A percentile compares a stretch with the other conserved stretches of the same genome.
Conservation (phyloP, 164 flowering plant genomes). For the Aristolochia fimbriata region DNA sequence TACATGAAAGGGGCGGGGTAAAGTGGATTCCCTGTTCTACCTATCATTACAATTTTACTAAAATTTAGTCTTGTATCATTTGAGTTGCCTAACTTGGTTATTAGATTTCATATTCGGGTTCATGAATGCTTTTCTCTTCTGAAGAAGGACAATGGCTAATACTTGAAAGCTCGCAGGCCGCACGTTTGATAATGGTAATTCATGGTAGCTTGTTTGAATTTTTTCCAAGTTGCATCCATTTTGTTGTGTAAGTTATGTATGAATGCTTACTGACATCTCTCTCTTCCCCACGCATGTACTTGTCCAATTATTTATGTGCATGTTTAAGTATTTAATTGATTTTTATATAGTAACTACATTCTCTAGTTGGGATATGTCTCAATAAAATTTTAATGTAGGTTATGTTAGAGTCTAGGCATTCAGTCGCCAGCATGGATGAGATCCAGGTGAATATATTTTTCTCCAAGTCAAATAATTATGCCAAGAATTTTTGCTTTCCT, state of each 20-base stretch:
- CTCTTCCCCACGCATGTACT: no score
- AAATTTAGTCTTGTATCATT: conserved; percentile 3
- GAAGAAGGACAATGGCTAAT: conserved; percentile 96
- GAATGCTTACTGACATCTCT: no score
- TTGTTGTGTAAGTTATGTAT: no score
- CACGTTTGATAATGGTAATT: conserved; percentile 80
- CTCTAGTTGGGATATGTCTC: background rate
- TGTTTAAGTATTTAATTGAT: background rate
- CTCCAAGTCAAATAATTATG: background rate
- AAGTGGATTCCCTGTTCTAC: no score
- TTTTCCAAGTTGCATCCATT: no score
- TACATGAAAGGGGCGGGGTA: no score
- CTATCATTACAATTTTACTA: background rate
- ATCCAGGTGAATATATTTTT: conserved; percentile 51
- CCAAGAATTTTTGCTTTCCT: background rate
- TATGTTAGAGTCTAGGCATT: conserved; percentile 52
- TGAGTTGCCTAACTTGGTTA: conserved; percentile 18
- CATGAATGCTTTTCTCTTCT: conserved; percentile 88
- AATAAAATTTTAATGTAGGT: conserved; percentile 30
- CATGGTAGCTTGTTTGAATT: background rate
- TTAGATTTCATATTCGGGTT: conserved; percentile 57
- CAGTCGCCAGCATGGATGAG: conserved; percentile 52
- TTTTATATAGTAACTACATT: no score
- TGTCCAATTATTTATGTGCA: background rate
- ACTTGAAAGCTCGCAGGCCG: conserved; percentile 77